Conservation (phyloP, 176 grass and related monocot species). For the Oryza glaberrima region DNA sequence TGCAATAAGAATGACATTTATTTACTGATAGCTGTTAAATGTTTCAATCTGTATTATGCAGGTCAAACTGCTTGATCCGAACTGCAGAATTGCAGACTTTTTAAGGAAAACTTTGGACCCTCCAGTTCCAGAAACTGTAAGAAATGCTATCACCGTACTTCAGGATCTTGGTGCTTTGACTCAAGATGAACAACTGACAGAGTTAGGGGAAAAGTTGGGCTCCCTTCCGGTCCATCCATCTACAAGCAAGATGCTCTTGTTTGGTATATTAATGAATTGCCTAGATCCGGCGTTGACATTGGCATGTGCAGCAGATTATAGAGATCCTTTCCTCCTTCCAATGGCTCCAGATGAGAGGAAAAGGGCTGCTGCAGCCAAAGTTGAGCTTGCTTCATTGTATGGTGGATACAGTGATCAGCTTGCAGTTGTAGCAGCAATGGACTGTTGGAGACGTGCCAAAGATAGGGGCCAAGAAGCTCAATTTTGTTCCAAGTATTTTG, state of each 20-base stretch:
- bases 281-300: slow-evolving; percentile 92
- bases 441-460: slow-evolving; percentile 87
- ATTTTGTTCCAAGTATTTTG: slow-evolving; percentile 84
- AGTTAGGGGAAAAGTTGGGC: slow-evolving; percentile 83
- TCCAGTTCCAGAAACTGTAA: slow-evolving; percentile 74
- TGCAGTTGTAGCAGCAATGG: slow-evolving; percentile 85
- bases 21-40: slow-evolving; percentile 34
- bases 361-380: slow-evolving; percentile 60
- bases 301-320: slow-evolving; percentile 80
- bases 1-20: slow-evolving; percentile 11
- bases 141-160: slow-evolving; percentile 79
- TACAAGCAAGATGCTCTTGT: slow-evolving; percentile 94
- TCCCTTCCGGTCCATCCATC: slow-evolving; percentile 92
- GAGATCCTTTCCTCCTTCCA: slow-evolving; percentile 82
- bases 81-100: slow-evolving; percentile 73
- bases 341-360: slow-evolving; percentile 71
- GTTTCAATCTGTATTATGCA: slow-evolving; percentile 45
- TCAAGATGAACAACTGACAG: slow-evolving; percentile 73
- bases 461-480: slow-evolving; percentile 73
- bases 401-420: slow-evolving; percentile 93
- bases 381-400: slow-evolving; percentile 90
- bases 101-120: slow-evolving; percentile 91
- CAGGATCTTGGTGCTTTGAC: slow-evolving; percentile 92
- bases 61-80: slow-evolving; percentile 88
- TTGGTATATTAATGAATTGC: slow-evolving; percentile 94